A percentile compares a stretch with the other conserved stretches of the same genome.
Evolutionary conservation across 768 basidiomycete genomes (phyloP).

Genomic region (Boletus reticulatus): DNA sequence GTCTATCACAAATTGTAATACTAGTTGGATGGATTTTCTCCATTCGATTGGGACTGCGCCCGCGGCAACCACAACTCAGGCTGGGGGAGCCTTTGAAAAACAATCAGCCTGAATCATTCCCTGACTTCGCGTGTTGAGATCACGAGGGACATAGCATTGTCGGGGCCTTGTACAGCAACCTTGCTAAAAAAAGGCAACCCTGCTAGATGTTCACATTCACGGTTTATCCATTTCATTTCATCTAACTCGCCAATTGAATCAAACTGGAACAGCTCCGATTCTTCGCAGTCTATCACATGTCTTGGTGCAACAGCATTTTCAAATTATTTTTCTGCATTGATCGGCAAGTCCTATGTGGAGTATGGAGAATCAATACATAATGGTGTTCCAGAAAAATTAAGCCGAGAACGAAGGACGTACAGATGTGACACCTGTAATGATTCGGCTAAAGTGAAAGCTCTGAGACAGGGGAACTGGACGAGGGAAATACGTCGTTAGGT

Average conservation of each 20-base stretch:
- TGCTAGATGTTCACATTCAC: not conserved
- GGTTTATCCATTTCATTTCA: conserved; percentile 4
- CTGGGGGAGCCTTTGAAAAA: conserved; percentile 1
- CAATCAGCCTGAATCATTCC: conserved; percentile 10
- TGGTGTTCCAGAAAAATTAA: not conserved
- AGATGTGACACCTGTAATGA: conserved; percentile 1
- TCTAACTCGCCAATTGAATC: not conserved
- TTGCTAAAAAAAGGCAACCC: conserved; percentile 11
- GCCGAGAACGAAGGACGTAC: not conserved
- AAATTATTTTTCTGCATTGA: not conserved
- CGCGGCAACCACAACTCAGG: conserved; percentile 9
- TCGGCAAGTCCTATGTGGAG: not conserved
- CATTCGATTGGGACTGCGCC: conserved; percentile 2
- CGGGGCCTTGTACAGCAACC: not conserved
- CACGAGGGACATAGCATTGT: conserved; percentile 10
- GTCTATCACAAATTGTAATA: conserved; percentile 21
- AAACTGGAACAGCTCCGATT: not conserved
- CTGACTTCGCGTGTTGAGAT: conserved; percentile 9
- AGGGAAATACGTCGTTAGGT: conserved; percentile 7
- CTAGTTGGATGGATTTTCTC: conserved; percentile 7
- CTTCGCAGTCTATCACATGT: not conserved
- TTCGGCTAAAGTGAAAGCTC: not conserved
- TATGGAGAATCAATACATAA: too few species aligned
- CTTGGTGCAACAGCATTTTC: not conserved
- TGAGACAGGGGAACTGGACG: not conserved